phyloP scores from a whole-genome alignment of 495 filamentous ascomycete genomes.

The Daldinia decipiens region DNA sequence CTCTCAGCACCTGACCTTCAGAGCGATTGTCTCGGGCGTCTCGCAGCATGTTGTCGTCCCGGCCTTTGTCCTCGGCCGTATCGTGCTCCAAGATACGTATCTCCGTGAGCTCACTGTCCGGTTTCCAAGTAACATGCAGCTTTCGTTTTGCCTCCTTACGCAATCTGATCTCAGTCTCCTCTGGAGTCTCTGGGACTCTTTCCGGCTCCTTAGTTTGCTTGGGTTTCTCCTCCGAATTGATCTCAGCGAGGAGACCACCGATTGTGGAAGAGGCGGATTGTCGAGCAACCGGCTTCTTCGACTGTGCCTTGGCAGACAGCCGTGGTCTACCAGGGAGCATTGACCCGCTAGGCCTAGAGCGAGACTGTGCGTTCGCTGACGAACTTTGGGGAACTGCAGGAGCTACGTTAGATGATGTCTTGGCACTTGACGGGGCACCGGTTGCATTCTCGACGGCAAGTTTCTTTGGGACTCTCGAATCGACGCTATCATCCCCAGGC shows the following conservation, averaged over 20 bases:
- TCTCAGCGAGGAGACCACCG: conserved; percentile 52
- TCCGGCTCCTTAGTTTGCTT: conserved; percentile 63
- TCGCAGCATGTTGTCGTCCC: conserved; percentile 69
- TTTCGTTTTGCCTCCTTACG: conserved; percentile 82
- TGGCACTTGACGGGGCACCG: conserved; percentile 29
- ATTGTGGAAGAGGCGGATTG: conserved; percentile 43
- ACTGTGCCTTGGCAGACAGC: conserved; percentile 41
- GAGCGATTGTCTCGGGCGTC: conserved; percentile 76
- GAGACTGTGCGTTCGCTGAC: conserved; percentile 22
- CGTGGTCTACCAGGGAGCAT: conserved; percentile 49
- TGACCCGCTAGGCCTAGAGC: conserved; percentile 38
- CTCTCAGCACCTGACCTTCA: conserved; percentile 77
- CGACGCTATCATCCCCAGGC: conserved; percentile 53
- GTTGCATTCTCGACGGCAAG: conserved; percentile 46
- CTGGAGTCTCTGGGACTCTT: conserved; percentile 70
- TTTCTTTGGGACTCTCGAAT: conserved; percentile 54
- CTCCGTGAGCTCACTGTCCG: conserved; percentile 75
- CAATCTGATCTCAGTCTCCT: conserved; percentile 76
- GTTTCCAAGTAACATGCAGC: conserved; percentile 70
- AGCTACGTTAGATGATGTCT: conserved; percentile 26
- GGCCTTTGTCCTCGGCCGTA: conserved; percentile 77
- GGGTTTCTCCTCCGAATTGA: conserved; percentile 47
- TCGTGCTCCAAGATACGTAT: conserved; percentile 80
- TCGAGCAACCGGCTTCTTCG: conserved; percentile 50
- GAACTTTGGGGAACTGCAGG: conserved; percentile 34